Evolutionary conservation across 2,329 filamentous ascomycete species (phyloP).

Genomic region (Lachnum nothofagi): DNA sequence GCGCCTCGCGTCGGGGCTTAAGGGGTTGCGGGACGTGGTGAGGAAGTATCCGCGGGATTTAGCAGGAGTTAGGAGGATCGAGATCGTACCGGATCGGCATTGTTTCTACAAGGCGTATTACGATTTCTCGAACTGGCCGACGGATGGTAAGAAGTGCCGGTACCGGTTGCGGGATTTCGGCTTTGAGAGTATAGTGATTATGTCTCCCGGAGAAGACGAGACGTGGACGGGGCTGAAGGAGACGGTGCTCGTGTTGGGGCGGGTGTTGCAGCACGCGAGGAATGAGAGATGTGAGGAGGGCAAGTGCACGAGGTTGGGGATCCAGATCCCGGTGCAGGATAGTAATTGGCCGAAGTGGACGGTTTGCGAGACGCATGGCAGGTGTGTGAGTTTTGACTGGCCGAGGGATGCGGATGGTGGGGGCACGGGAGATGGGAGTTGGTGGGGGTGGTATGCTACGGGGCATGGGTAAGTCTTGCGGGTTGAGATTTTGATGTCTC

Average conservation of each 20-base stretch:
- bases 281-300: neutral
- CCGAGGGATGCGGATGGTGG: neutral
- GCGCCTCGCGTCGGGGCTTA: neutral
- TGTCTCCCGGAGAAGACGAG: neutral
- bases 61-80: neutral
- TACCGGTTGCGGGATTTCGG: neutral
- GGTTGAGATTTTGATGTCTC: too few relatives aligned
- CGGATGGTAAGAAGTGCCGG: neutral
- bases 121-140: neutral
- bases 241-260: neutral
- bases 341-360: neutral
- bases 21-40: neutral
- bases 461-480: neutral
- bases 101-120: neutral
- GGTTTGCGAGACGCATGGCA: neutral
- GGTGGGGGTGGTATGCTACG: neutral
- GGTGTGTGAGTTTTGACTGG: neutral
- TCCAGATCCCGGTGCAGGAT: neutral
- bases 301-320: neutral
- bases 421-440: neutral
- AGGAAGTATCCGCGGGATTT: neutral
- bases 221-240: neutral
- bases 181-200: neutral
- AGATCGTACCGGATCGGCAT: neutral
- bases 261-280: neutral